Percentiles rank a stretch among this genome's conserved stretches.
These are phyloP conservation scores for Clitopilus passeckerianus DNA, from an alignment of 768 basidiomycete genomes.

Conservation along the genomic window DNA sequence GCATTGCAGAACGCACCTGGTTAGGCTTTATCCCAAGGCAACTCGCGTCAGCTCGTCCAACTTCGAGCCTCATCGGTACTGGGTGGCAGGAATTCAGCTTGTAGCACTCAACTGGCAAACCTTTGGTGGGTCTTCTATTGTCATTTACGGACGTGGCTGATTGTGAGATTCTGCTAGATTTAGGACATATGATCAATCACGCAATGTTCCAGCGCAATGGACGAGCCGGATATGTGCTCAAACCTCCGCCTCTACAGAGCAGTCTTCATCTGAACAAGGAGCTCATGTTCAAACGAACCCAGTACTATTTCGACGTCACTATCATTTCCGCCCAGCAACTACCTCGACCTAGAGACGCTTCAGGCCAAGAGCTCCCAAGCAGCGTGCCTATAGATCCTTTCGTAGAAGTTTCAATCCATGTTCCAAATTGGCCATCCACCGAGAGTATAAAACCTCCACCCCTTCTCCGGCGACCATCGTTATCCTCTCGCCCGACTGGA, in stretches of 20 bases:
- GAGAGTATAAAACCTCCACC: background rate
- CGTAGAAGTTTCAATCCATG: constrained; percentile 62
- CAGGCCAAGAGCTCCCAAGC: constrained; percentile 60
- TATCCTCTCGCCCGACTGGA: constrained; percentile 4
- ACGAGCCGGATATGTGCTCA: background rate
- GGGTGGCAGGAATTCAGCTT: constrained; percentile 86
- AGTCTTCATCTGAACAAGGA: constrained; percentile 42
- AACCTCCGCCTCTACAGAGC: background rate
- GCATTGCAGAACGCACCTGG: constrained; percentile 83
- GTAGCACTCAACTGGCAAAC: constrained; percentile 88
- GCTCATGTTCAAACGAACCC: constrained; percentile 48
- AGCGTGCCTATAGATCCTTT: constrained; percentile 63
- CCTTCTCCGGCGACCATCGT: background rate
- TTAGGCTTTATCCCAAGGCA: constrained; percentile 87
- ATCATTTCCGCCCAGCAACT: constrained; percentile 62
- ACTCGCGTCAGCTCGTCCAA: constrained; percentile 80
- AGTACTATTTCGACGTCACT: constrained; percentile 61
- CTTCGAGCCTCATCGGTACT: constrained; percentile 87
- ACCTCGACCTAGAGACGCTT: constrained; percentile 68
- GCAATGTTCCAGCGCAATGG: constrained; percentile 2
- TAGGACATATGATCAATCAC: background rate
- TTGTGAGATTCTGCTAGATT: background rate
- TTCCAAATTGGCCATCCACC: constrained; percentile 60
- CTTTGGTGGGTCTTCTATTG: background rate
- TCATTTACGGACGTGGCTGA: background rate